Conservation (phyloP, 169 alveolate genomes). For the Plasmodium blacklocki region DNA sequence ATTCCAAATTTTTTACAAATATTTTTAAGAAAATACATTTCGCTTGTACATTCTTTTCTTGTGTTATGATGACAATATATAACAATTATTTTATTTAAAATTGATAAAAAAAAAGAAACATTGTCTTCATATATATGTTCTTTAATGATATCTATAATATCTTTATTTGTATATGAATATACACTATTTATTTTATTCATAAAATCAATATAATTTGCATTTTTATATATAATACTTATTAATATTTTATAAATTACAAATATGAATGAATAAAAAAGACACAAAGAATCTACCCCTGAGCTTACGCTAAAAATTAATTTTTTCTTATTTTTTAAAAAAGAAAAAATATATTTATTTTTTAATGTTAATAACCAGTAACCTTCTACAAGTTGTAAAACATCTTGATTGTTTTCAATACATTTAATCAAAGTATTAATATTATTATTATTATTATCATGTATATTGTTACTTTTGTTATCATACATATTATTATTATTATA, state of each 20-base stretch:
- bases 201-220: constrained; percentile 3
- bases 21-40: constrained; percentile 32
- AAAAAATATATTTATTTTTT: constrained; percentile 14
- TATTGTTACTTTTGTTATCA: neutral
- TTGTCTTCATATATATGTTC: neutral
- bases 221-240: constrained; percentile 13
- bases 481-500: neutral
- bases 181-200: constrained; percentile 10
- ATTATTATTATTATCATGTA: neutral
- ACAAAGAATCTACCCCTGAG: constrained; percentile 61
- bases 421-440: no score
- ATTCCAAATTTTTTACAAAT: constrained; percentile 27
- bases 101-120: constrained; percentile 9
- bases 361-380: constrained; percentile 35
- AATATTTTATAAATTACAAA: constrained; percentile 49
- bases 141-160: constrained; percentile 2
- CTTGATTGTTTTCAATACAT: constrained; percentile 1
- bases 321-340: constrained; percentile 57
- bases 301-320: constrained; percentile 54
- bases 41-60: constrained; percentile 31
- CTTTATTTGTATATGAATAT: constrained; percentile 31
- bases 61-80: constrained; percentile 47
- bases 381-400: constrained; percentile 34
- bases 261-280: constrained; percentile 47
- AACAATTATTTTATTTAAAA: constrained; percentile 44